Evolutionary conservation across 192 early-diverging fungal genomes (phyloP).

Genomic region (Coemansia sp.): DNA sequence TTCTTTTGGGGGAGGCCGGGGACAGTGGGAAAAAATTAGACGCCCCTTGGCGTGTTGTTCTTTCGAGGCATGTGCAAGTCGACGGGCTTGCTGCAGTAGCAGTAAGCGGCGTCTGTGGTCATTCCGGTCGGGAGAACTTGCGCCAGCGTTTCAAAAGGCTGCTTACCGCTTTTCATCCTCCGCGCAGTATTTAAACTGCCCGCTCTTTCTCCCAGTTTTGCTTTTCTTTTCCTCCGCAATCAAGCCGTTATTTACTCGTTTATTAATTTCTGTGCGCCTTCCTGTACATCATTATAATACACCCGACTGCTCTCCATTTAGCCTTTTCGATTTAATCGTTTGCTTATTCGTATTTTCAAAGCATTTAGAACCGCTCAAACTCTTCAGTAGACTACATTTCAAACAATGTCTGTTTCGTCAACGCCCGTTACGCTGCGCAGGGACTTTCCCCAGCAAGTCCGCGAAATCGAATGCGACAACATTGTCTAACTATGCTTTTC

Average conservation of each 20-base stretch:
- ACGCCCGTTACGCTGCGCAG: conserved; percentile 9
- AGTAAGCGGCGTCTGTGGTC: neutral
- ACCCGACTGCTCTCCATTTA: no score
- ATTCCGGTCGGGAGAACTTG: neutral
- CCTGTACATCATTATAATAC: neutral
- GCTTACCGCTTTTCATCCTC: neutral
- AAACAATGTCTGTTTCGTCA: conserved; percentile 13
- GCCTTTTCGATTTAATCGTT: no score
- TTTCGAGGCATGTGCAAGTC: neutral
- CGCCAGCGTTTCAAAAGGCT: neutral
- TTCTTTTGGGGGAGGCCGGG: neutral
- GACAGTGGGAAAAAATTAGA: neutral
- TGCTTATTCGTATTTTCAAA: no score
- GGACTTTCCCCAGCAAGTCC: conserved; percentile 29
- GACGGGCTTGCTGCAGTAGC: conserved; percentile 4
- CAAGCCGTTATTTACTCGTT: no score
- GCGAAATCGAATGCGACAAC: conserved; percentile 22
- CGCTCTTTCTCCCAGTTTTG: neutral
- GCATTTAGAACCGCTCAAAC: no score
- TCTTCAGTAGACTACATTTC: neutral
- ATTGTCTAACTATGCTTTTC: conserved; percentile 12
- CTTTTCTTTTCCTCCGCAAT: neutral
- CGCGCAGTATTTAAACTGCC: conserved; percentile 9
- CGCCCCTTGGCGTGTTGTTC: conserved; percentile 4
- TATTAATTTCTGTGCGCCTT: no score